phyloP scores from a whole-genome alignment of 306 rosid genomes.

The Prunus mira region DNA sequence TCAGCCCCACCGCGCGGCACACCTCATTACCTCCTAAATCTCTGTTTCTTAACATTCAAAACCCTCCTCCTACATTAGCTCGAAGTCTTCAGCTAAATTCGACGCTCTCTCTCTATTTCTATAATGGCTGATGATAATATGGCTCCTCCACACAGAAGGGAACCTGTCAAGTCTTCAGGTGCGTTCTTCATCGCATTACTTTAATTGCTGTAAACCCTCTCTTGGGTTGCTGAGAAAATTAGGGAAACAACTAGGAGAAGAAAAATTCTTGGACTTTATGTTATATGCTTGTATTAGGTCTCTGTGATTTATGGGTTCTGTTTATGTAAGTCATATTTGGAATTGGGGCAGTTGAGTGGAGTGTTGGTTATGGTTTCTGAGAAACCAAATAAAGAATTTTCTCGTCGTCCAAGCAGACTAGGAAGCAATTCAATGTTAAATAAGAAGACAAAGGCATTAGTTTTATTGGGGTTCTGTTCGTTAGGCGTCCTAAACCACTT shows the following conservation, averaged over 20 bases:
- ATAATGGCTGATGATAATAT: slow-evolving; percentile 66
- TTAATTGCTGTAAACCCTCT: background rate
- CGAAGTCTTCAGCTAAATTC: background rate
- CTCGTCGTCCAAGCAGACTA: background rate
- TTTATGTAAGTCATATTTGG: background rate
- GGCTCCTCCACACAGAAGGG: slow-evolving; percentile 54
- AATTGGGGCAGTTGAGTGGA: background rate
- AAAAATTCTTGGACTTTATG: background rate
- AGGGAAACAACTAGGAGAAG: background rate
- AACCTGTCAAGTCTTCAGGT: slow-evolving; percentile 80
- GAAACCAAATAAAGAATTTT: background rate
- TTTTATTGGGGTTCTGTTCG: background rate
- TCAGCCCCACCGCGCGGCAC: background rate
- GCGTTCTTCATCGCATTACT: slow-evolving; percentile 7
- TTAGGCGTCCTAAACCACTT: background rate
- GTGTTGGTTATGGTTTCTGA: background rate
- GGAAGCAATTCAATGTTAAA: background rate
- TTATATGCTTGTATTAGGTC: background rate
- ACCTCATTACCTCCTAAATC: background rate
- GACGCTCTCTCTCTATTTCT: slow-evolving; percentile 2
- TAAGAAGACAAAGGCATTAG: background rate
- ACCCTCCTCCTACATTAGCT: slow-evolving; percentile 9
- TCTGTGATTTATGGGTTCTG: background rate
- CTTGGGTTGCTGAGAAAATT: slow-evolving; percentile 7
- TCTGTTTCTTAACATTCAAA: background rate